phyloP scores from a whole-genome alignment of 2,329 filamentous ascomycete species.

The Penicillium nordicum region DNA sequence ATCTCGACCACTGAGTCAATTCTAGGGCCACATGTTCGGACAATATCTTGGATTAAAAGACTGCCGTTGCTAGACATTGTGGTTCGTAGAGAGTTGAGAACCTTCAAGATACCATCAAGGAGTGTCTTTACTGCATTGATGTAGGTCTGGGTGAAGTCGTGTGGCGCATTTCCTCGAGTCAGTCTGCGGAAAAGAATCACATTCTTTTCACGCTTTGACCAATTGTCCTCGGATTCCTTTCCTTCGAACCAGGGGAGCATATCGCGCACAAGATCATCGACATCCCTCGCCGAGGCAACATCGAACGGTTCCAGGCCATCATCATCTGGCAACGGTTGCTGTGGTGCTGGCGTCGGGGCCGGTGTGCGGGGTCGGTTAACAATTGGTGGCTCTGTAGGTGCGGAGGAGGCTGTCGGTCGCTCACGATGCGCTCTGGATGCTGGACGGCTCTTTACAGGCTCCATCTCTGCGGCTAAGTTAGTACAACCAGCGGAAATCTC shows the following conservation, averaged over 20 bases:
- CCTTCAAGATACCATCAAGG: constrained; percentile 85
- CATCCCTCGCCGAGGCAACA: constrained; percentile 76
- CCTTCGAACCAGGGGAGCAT: constrained; percentile 84
- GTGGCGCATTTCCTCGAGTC: constrained; percentile 76
- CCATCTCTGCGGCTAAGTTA: constrained; percentile 12
- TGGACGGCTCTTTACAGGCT: constrained; percentile 19
- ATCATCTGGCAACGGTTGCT: constrained; percentile 49
- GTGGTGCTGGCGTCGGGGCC: constrained; percentile 9
- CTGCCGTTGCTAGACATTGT: constrained; percentile 87
- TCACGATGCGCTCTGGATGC: constrained; percentile 22
- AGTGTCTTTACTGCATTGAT: constrained; percentile 67
- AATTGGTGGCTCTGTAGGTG: constrained; percentile 33
- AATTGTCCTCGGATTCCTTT: constrained; percentile 85
- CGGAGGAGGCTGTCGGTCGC: constrained; percentile 14
- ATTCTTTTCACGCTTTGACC: constrained; percentile 80
- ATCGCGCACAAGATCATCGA: constrained; percentile 81
- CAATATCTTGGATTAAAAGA: constrained; percentile 78
- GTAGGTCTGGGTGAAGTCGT: constrained; percentile 71
- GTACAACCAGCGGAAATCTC: neutral
- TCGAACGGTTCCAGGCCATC: constrained; percentile 76
- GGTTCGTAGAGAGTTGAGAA: constrained; percentile 76
- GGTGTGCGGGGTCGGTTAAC: constrained; percentile 22
- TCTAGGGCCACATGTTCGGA: constrained; percentile 68
- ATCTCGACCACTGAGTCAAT: constrained; percentile 89
- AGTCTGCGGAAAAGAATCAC: constrained; percentile 72